Conservation (phyloP, 495 filamentous ascomycete species). For the Apodospora peruviana region DNA sequence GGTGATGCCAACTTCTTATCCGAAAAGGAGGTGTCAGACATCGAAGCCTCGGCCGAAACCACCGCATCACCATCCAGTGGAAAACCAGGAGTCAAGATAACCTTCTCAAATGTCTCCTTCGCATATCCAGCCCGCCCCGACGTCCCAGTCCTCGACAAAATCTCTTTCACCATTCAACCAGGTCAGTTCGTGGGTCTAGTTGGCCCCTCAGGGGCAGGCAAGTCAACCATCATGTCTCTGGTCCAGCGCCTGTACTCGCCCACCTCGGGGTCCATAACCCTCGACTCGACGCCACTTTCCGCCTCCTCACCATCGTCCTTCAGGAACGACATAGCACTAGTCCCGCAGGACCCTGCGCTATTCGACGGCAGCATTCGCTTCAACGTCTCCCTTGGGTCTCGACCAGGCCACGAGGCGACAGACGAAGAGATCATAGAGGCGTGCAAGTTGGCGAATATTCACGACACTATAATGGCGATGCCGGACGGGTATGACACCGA, state of each 20-base stretch:
- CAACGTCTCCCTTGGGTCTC: slow-evolving; percentile 50
- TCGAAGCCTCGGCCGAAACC: slow-evolving; percentile 52
- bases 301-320: slow-evolving; percentile 35
- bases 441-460: slow-evolving; percentile 53
- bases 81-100: slow-evolving; percentile 43
- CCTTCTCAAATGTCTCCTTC: slow-evolving; percentile 52
- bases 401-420: slow-evolving; percentile 33
- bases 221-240: slow-evolving; percentile 61
- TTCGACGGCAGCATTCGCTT: slow-evolving; percentile 48
- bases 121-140: slow-evolving; percentile 53
- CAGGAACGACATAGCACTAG: slow-evolving; percentile 49
- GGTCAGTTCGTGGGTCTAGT: slow-evolving; percentile 65
- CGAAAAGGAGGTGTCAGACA: not conserved
- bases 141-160: slow-evolving; percentile 38
- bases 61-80: slow-evolving; percentile 46
- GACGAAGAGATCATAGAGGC: slow-evolving; percentile 50
- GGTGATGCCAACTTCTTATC: not conserved
- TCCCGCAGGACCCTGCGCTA: slow-evolving; percentile 56
- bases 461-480: slow-evolving; percentile 49
- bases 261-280: slow-evolving; percentile 44
- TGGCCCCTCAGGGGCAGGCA: slow-evolving; percentile 65
- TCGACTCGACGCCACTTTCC: slow-evolving; percentile 44
- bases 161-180: slow-evolving; percentile 52
- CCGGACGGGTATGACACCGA: slow-evolving; percentile 60
- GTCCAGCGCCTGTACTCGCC: slow-evolving; percentile 59